Base-by-base conservation (phyloP, 164 flowering plant species). In the Nymphaea colorata region DNA sequence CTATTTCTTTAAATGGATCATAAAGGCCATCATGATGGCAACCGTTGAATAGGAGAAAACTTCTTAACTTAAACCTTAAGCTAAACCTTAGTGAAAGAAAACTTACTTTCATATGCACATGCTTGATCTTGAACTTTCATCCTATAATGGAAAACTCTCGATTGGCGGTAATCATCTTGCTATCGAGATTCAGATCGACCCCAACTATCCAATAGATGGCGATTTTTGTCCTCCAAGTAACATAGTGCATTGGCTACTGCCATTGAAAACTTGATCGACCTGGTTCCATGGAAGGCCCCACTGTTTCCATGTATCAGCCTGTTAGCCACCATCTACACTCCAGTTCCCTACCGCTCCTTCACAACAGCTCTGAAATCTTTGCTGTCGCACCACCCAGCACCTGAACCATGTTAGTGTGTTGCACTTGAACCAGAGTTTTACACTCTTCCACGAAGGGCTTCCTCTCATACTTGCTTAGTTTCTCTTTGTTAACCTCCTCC, bases 341-440 rank as follows among this genome's bases (percentile, higher is more conserved):
- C 72, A 70, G 41, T 82, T 85, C 78, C 79, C 0, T 42, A 73
- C 88, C 88, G 82, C 71, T 79, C 83, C 44, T 74, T 76, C 12
- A 83, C 80, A 3, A 87, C 60, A 2, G 85, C 88, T 59, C 79
- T 82, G 44, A 76, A 41, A 64, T 68, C 73, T 43, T 84, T 47
- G 43, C 61, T 67, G 14, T 72, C 67, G 17, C 89, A 83, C 87
- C 91, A 83, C 89, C 91, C 59, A 83, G 41, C 4, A 87, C 81
- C 45, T 57, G 76, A 43, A 85, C 81, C 18, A 85, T 18, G 74
- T 87, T 87, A 71, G 71, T 74, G 72, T 87, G 91, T 43, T 68
- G 3, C 64, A 87, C 60, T 64, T 76, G 79, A 70, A 80, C 83
- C 42, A 87, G 77, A 66, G 77, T 62, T 72, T 65, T 74, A 57